Evolutionary conservation across 73 alveolate species (phyloP).

Genomic region (Blepharisma japonicum): DNA sequence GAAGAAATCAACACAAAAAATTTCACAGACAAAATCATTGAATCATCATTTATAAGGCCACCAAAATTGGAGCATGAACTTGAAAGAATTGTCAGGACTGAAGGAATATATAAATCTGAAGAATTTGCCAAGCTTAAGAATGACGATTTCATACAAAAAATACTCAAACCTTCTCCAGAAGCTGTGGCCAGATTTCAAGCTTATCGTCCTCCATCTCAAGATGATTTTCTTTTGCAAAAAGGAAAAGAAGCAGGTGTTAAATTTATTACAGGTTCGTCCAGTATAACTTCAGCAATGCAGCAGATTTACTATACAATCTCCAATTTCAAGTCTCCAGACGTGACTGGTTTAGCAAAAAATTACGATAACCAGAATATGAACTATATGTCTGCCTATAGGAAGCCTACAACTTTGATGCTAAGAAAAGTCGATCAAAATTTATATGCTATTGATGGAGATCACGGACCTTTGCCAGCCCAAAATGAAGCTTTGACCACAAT

Average conservation of each 20-base stretch:
- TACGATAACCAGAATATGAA: conserved; percentile 73
- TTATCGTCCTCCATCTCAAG: conserved; percentile 51
- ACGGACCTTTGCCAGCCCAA: conserved; percentile 64
- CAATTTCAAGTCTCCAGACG: conserved; percentile 77
- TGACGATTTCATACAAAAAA: conserved; percentile 24
- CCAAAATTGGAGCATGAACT: not conserved
- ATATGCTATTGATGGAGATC: conserved; percentile 81
- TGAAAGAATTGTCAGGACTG: conserved; percentile 17
- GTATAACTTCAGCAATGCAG: conserved; percentile 63
- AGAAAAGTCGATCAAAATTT: conserved; percentile 41
- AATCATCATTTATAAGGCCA: not conserved
- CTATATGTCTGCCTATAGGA: conserved; percentile 80
- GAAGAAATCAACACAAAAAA: too few species aligned
- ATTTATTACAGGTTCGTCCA: conserved; percentile 41
- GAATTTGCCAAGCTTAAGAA: not conserved
- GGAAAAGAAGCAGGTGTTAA: conserved; percentile 32
- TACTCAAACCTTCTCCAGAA: conserved; percentile 26
- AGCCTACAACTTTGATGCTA: conserved; percentile 74
- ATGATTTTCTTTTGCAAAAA: conserved; percentile 33
- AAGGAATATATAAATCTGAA: conserved; percentile 4
- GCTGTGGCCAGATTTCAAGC: conserved; percentile 31
- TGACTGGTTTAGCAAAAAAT: conserved; percentile 51
- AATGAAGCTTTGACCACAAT: conserved; percentile 62
- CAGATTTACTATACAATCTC: conserved; percentile 65
- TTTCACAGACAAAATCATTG: too few species aligned